phyloP scores from a whole-genome alignment of 2,329 filamentous ascomycete species.

The Cryphonectria carpinicola region DNA sequence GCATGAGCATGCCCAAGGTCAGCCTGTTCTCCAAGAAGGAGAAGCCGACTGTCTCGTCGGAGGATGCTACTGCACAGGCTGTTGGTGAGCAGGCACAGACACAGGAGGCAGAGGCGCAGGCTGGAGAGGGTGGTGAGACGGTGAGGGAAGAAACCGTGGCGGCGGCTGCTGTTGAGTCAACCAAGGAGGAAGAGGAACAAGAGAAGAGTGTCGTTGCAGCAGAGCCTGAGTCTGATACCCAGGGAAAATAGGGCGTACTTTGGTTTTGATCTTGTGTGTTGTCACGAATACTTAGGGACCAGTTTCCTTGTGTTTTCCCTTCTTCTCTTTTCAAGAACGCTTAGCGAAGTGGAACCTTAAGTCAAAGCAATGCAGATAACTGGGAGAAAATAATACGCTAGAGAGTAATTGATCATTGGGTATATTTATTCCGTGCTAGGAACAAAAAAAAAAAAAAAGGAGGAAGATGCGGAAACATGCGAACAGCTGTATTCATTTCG shows the following conservation, averaged over 20 bases:
- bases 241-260: constrained; percentile 9
- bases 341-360: not conserved
- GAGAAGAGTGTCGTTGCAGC: not conserved
- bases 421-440: not conserved
- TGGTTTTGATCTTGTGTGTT: not conserved
- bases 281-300: not conserved
- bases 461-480: not conserved
- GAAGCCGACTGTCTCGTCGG: constrained; percentile 19
- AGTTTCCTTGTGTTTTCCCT: not conserved
- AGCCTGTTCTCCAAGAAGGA: constrained; percentile 29
- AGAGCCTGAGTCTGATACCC: not conserved
- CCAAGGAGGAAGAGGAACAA: not conserved
- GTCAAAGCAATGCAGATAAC: not conserved
- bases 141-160: not conserved
- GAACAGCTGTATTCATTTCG: not conserved
- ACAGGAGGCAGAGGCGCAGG: not conserved
- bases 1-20: constrained; percentile 25
- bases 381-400: not conserved
- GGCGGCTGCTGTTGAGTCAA: not conserved
- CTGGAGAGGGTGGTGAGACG: not conserved
- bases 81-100: not conserved
- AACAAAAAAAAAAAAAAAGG: not conserved
- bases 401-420: not conserved
- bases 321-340: not conserved
- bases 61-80: not conserved